These are phyloP conservation scores for Oryza brachyantha DNA, from an alignment of 176 grass and related monocot genomes.

Conservation along the genomic window DNA sequence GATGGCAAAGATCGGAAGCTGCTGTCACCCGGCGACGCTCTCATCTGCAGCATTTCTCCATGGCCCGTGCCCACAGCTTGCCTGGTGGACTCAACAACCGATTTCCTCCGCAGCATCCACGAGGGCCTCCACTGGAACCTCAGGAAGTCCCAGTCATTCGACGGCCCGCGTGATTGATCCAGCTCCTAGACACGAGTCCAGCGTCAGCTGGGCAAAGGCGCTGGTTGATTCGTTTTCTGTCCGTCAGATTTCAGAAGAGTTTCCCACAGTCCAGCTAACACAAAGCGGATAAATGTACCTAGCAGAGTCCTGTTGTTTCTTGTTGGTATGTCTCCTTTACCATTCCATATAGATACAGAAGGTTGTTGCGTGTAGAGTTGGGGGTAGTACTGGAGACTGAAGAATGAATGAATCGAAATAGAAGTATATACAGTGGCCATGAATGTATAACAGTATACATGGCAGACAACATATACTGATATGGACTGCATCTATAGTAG, in stretches of 20 bases:
- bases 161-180: slow-evolving; percentile 51
- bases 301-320: slow-evolving; percentile 9
- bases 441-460: slow-evolving; percentile 4
- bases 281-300: slow-evolving; percentile 25
- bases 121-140: slow-evolving; percentile 99
- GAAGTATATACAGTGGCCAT: not conserved
- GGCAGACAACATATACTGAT: not conserved
- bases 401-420: slow-evolving; percentile 20
- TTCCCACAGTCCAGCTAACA: slow-evolving; percentile 2
- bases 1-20: slow-evolving; percentile 89
- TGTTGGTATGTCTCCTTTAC: not conserved
- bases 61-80: slow-evolving; percentile 93
- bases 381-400: not conserved
- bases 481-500: not conserved
- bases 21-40: slow-evolving; percentile 70
- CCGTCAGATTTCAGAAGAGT: not conserved
- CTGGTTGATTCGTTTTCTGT: not conserved
- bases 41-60: slow-evolving; percentile 90
- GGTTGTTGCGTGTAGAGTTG: slow-evolving; percentile 11
- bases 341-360: slow-evolving; percentile 15
- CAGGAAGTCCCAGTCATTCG: slow-evolving; percentile 75
- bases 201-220: not conserved
- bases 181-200: not conserved
- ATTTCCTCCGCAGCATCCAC: slow-evolving; percentile 85
- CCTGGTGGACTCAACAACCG: slow-evolving; percentile 75